Percentiles rank a stretch among this genome's conserved stretches.
phyloP scores from a whole-genome alignment of 805 yeast genomes.

The Vanderwaltozyma verrucispora region DNA sequence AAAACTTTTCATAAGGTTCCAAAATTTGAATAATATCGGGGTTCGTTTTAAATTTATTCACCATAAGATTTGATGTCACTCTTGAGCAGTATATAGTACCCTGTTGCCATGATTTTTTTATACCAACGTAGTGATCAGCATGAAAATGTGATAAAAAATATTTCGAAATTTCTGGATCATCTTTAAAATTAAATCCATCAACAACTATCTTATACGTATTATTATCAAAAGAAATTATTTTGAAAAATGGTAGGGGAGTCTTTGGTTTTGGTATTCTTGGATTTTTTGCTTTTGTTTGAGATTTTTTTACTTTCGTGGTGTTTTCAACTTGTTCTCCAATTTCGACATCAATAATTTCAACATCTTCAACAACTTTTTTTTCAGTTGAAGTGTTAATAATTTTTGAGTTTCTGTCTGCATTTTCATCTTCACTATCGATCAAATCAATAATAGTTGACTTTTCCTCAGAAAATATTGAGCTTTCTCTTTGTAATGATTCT shows the following conservation, averaged over 20 bases:
- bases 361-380: background rate
- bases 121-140: conserved; percentile 88
- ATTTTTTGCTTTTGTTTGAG: conserved; percentile 3
- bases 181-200: conserved; percentile 47
- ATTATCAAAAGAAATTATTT: conserved; percentile 37
- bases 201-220: conserved; percentile 37
- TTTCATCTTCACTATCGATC: background rate
- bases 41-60: conserved; percentile 41
- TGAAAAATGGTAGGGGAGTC: conserved; percentile 42
- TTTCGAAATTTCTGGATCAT: conserved; percentile 35
- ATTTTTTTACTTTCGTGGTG: background rate
- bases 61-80: conserved; percentile 52
- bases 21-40: conserved; percentile 31
- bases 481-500: background rate
- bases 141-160: conserved; percentile 81
- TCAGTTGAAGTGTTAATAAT: no score
- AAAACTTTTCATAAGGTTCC: conserved; percentile 33
- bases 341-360: background rate
- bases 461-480: background rate
- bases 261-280: conserved; percentile 9
- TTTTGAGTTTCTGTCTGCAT: no score
- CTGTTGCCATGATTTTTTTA: conserved; percentile 64
- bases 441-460: background rate
- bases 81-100: conserved; percentile 65
- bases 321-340: conserved; percentile 3